phyloP scores from a whole-genome alignment of 2,329 filamentous ascomycete genomes.

The Leptographium lundbergii region DNA sequence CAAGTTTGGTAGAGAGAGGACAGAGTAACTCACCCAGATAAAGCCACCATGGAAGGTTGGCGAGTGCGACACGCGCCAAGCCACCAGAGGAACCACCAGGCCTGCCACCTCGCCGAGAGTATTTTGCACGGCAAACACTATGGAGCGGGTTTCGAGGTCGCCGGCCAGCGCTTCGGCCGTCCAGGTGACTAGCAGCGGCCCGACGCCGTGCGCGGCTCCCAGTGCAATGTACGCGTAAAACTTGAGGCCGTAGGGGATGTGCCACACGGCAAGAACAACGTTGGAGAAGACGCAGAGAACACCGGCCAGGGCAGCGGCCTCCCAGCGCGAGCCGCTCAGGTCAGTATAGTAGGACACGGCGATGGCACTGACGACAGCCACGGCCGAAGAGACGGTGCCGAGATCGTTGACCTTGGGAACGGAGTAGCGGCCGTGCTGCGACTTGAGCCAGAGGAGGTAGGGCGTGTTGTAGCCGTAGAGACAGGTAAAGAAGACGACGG shows the following conservation, averaged over 20 bases:
- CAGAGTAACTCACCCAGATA: not conserved
- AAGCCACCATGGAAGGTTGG: conserved; percentile 1
- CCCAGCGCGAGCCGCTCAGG: conserved; percentile 11
- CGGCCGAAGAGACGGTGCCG: conserved; percentile 25
- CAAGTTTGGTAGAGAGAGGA: not conserved
- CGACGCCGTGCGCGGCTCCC: not conserved
- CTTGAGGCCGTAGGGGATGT: conserved; percentile 33
- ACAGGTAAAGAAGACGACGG: conserved; percentile 28
- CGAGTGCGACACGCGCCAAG: conserved; percentile 6
- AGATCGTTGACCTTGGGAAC: conserved; percentile 27
- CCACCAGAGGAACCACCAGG: conserved; percentile 14
- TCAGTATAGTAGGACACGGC: conserved; percentile 18
- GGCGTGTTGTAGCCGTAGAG: conserved; percentile 3
- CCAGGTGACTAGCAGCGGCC: conserved; percentile 8
- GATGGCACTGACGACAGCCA: conserved; percentile 19
- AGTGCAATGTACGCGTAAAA: conserved; percentile 10
- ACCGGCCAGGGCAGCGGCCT: not conserved
- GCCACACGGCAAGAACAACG: conserved; percentile 33
- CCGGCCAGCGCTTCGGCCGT: conserved; percentile 11
- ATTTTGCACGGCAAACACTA: conserved; percentile 13
- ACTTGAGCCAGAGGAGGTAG: conserved; percentile 4
- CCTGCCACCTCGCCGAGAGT: conserved; percentile 12
- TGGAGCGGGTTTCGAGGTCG: conserved; percentile 13
- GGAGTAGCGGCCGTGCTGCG: conserved; percentile 19
- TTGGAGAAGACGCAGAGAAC: conserved; percentile 20